These are phyloP conservation scores for Pseudisothecium myosuroides DNA, from an alignment of 225 moss, liverwort and hornwort species.

Conservation along the genomic window DNA sequence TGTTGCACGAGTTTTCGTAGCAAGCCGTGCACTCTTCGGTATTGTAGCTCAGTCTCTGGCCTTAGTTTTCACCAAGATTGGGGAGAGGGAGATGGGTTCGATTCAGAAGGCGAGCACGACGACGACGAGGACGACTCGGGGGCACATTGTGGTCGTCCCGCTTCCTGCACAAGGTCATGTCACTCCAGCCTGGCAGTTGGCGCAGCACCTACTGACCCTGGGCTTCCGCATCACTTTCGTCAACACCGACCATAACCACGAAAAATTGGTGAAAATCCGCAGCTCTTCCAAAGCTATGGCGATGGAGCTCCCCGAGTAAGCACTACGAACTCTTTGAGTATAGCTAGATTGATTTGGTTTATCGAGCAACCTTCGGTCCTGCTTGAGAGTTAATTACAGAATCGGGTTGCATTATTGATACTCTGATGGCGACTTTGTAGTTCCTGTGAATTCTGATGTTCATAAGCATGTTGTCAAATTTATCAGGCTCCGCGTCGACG, in stretches of 20 bases:
- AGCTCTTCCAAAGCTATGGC: background rate
- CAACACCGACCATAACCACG: conserved; percentile 1
- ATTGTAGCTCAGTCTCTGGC: background rate
- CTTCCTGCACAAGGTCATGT: conserved; percentile 5
- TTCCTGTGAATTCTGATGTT: background rate
- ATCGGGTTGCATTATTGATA: background rate
- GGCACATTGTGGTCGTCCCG: conserved; percentile 22
- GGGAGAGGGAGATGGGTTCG: background rate
- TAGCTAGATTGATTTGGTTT: background rate
- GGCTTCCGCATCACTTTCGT: conserved; percentile 25
- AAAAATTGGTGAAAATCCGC: background rate
- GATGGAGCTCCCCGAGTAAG: background rate
- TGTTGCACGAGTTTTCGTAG: background rate
- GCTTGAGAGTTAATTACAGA: background rate
- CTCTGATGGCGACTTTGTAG: background rate
- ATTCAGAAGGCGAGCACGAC: background rate
- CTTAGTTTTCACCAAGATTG: background rate
- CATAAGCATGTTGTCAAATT: background rate
- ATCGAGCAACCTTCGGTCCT: background rate
- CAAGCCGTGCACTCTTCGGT: background rate
- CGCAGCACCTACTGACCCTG: background rate
- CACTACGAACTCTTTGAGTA: background rate
- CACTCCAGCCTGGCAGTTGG: conserved; percentile 2
- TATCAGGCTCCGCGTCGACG: background rate
- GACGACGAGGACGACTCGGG: background rate